Evolutionary conservation across 78 protist genomes (phyloP).

Genomic region (Pigoraptor vietnamica): DNA sequence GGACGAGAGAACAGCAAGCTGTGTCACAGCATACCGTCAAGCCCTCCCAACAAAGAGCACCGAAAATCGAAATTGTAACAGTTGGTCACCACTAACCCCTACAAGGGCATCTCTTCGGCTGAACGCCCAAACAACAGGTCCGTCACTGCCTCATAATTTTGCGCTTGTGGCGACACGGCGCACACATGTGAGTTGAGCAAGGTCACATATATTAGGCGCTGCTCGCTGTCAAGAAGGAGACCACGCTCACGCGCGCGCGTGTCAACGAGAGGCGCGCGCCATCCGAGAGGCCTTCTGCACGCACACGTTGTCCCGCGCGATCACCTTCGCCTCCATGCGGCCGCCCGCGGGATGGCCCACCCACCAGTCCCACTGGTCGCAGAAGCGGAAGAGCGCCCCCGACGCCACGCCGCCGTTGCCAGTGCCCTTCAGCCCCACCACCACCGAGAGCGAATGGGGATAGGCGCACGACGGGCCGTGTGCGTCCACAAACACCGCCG

Average conservation of each 20-base stretch:
- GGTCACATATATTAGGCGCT: too few species aligned
- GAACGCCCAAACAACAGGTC: too few species aligned
- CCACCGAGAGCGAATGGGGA: neutral
- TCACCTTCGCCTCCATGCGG: neutral
- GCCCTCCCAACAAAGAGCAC: too few species aligned
- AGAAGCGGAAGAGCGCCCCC: neutral
- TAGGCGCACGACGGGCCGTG: neutral
- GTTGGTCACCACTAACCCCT: too few species aligned
- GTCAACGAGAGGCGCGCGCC: neutral
- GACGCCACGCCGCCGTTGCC: neutral
- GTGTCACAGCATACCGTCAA: too few species aligned
- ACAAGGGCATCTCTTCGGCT: too few species aligned
- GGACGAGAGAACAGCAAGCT: too few species aligned
- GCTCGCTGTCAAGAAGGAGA: neutral
- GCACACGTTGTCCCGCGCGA: neutral
- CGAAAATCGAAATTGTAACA: too few species aligned
- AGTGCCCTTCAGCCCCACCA: neutral
- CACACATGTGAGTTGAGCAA: too few species aligned
- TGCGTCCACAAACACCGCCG: neutral
- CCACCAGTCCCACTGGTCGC: neutral
- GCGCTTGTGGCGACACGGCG: too few species aligned
- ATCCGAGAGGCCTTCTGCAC: neutral
- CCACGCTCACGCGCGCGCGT: neutral
- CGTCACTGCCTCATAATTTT: too few species aligned
- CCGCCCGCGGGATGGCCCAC: neutral